Percentiles rank a stretch among this genome's conserved stretches.
Conservation (phyloP, 306 rosid genomes). For the Citrullus colocynthis region DNA sequence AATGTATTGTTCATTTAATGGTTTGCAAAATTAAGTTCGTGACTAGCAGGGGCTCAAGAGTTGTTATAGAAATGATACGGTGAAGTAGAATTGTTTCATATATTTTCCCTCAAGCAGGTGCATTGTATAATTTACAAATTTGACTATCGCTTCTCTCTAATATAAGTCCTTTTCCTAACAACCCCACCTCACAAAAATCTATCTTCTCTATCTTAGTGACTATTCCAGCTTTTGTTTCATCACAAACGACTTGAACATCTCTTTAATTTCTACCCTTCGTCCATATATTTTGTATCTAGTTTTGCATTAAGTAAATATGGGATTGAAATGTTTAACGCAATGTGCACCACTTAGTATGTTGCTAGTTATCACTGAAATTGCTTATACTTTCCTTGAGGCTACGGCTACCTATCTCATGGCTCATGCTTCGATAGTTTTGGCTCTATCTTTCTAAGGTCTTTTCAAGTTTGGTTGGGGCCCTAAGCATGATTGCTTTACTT, state of each 20-base stretch:
- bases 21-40: not conserved
- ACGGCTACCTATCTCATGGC: not conserved
- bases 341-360: not conserved
- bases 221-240: not conserved
- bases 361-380: not conserved
- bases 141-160: not conserved
- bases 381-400: not conserved
- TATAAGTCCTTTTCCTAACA: not conserved
- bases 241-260: not conserved
- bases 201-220: not conserved
- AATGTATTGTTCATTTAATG: not conserved
- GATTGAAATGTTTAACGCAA: not conserved
- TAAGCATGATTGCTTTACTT: conserved; percentile 10
- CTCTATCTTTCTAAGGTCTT: not conserved
- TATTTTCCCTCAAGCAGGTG: not conserved
- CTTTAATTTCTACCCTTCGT: not conserved
- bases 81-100: not conserved
- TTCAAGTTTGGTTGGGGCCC: not conserved
- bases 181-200: not conserved
- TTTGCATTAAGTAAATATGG: not conserved
- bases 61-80: not conserved
- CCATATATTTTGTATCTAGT: not conserved
- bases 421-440: not conserved
- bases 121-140: not conserved
- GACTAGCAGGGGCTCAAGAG: not conserved